Evolutionary conservation across 179 eudicot genomes (phyloP).

Genomic region (Carnegiea gigantea): DNA sequence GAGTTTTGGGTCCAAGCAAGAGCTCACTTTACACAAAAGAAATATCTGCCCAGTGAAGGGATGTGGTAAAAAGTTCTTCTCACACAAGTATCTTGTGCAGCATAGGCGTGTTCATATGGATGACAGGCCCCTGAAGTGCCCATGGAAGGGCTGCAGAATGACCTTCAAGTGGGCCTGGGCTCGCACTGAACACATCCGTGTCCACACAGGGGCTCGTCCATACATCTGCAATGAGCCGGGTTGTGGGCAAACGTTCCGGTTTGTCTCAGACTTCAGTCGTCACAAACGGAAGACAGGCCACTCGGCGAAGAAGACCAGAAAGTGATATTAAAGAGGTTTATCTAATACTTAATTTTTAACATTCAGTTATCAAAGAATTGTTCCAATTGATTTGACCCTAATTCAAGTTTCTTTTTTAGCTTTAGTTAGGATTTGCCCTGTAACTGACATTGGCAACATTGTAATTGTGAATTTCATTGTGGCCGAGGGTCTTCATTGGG

Average conservation of each 20-base stretch:
- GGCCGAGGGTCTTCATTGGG: slow-evolving; percentile 21
- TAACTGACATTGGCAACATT: neutral
- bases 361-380: slow-evolving; percentile 20
- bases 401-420: slow-evolving; percentile 16
- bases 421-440: neutral
- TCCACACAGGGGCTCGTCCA: slow-evolving; percentile 96
- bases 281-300: slow-evolving; percentile 99
- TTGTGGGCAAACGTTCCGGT: slow-evolving; percentile 95
- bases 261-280: slow-evolving; percentile 97
- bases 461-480: slow-evolving; percentile 14
- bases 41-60: slow-evolving; percentile 89
- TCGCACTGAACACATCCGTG: slow-evolving; percentile 91
- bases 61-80: slow-evolving; percentile 92
- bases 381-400: slow-evolving; percentile 25
- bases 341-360: slow-evolving; percentile 19
- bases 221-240: slow-evolving; percentile 71
- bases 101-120: slow-evolving; percentile 93
- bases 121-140: slow-evolving; percentile 91
- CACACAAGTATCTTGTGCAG: slow-evolving; percentile 94
- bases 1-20: slow-evolving; percentile 76
- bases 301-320: slow-evolving; percentile 55
- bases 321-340: slow-evolving; percentile 23
- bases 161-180: slow-evolving; percentile 99
- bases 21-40: slow-evolving; percentile 59
- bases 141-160: slow-evolving; percentile 99